Conservation (phyloP, 306 rosid genomes). For the Sicyos edulis region DNA sequence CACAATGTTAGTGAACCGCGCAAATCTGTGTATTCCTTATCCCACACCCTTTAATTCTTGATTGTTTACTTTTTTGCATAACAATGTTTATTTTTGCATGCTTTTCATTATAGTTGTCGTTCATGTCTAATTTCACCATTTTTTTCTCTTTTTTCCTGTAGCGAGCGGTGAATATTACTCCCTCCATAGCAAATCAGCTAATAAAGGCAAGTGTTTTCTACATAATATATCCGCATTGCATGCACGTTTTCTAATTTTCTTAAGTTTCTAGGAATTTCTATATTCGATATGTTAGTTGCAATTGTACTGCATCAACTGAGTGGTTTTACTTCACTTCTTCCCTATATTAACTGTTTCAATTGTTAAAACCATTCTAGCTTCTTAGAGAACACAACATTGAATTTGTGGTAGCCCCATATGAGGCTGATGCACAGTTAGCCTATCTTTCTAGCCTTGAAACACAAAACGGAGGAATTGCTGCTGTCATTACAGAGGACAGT, state of each 20-base stretch:
- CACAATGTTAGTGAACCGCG: too few species aligned
- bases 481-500: conserved; percentile 76
- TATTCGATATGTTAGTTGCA: not conserved
- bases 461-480: conserved; percentile 59
- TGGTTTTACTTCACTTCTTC: not conserved
- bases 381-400: conserved; percentile 72
- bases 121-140: not conserved
- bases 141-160: conserved; percentile 27
- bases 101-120: not conserved
- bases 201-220: conserved; percentile 51
- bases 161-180: conserved; percentile 83
- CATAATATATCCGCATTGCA: not conserved
- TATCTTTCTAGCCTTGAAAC: conserved; percentile 53
- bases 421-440: conserved; percentile 95
- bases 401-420: conserved; percentile 94
- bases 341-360: conserved; percentile 12
- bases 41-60: too few species aligned
- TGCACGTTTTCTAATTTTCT: not conserved
- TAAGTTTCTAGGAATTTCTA: not conserved
- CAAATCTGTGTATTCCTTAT: too few species aligned
- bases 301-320: not conserved
- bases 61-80: too few species aligned
- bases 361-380: conserved; percentile 40
- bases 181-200: conserved; percentile 59
- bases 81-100: not conserved